These are phyloP conservation scores for Yamagishiella unicocca DNA, from an alignment of 139 green algal genomes.

Conservation along the genomic window DNA sequence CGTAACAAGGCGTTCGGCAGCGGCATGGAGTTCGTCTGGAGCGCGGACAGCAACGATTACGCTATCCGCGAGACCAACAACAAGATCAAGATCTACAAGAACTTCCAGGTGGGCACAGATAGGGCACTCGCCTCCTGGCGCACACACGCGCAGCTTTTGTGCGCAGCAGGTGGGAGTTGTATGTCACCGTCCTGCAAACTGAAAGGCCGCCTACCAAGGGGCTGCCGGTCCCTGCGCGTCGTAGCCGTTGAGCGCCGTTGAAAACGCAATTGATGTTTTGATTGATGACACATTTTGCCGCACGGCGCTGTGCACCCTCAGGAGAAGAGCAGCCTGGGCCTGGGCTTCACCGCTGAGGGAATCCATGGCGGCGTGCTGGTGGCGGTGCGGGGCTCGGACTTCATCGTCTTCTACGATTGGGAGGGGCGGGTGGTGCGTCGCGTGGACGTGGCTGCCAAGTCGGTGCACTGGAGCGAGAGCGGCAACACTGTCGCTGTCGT, in stretches of 20 bases:
- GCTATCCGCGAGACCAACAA: conserved; percentile 82
- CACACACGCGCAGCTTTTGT: too few relatives aligned
- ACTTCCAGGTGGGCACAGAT: conserved; percentile 65
- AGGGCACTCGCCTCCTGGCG: too few relatives aligned
- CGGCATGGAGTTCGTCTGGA: conserved; percentile 95
- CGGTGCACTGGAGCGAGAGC: conserved; percentile 91
- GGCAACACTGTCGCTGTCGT: conserved; percentile 90
- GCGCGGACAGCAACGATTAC: conserved; percentile 90
- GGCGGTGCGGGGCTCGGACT: conserved; percentile 85
- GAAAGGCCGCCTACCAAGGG: too few relatives aligned
- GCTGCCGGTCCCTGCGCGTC: too few relatives aligned
- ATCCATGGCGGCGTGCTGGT: conserved; percentile 94
- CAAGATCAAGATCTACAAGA: conserved; percentile 80
- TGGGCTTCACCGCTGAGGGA: conserved; percentile 86
- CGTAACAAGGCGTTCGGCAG: conserved; percentile 97
- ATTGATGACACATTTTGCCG: too few relatives aligned
- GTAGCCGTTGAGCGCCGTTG: too few relatives aligned
- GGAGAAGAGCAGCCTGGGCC: conserved; percentile 85
- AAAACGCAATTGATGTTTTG: too few relatives aligned
- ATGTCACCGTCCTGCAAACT: too few relatives aligned
- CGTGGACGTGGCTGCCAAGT: conserved; percentile 90
- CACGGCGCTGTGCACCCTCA: too few relatives aligned
- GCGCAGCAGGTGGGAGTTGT: too few relatives aligned
- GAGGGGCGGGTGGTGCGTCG: conserved; percentile 84
- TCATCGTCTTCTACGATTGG: conserved; percentile 99